Percentiles rank a stretch among this genome's conserved stretches.
phyloP scores from a whole-genome alignment of 345 rosid species.

The Citrus trifoliata region DNA sequence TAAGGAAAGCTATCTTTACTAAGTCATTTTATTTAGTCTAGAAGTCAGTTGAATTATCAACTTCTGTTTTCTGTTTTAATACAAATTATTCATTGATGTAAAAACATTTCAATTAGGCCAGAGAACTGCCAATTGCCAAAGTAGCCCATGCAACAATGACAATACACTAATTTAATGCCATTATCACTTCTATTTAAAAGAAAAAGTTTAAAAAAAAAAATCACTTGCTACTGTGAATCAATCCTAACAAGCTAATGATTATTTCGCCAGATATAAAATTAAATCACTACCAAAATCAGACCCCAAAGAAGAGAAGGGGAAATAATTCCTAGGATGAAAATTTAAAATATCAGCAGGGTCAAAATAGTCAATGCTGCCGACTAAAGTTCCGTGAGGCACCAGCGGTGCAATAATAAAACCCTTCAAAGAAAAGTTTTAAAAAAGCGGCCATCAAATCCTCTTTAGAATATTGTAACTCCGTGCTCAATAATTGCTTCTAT shows the following conservation, averaged over 20 bases:
- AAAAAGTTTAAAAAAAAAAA: not conserved
- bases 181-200: no score
- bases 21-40: no score
- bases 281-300: not conserved
- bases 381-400: not conserved
- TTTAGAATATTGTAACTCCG: not conserved
- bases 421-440: not conserved
- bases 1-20: no score
- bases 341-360: not conserved
- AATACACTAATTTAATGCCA: no score
- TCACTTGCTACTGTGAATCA: not conserved
- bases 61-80: no score
- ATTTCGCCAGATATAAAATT: not conserved
- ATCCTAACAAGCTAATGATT: not conserved
- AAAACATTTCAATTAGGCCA: no score
- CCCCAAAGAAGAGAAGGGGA: no score
- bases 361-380: not conserved
- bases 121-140: no score
- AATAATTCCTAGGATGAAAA: not conserved
- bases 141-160: no score
- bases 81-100: no score
- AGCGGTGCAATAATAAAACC: not conserved
- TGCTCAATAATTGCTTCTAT: not conserved
- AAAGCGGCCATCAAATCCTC: not conserved
- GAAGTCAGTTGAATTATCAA: no score